Percentiles rank a stretch among this genome's conserved stretches.
These are phyloP conservation scores for Elaeis guineensis DNA, from an alignment of 176 grass and related monocot genomes.

Conservation along the genomic window DNA sequence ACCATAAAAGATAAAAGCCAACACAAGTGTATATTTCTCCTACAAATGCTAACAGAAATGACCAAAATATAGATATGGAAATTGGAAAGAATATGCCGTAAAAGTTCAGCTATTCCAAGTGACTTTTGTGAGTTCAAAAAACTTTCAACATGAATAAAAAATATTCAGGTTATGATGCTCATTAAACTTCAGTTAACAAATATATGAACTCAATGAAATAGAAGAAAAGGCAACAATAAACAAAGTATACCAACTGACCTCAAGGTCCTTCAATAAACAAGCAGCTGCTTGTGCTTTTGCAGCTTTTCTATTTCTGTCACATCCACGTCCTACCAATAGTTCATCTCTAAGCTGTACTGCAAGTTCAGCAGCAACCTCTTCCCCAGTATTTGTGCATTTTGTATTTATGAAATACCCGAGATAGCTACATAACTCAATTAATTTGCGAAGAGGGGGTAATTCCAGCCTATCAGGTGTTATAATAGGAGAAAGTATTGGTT, in stretches of 20 bases:
- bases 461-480: not conserved
- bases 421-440: constrained; percentile 6
- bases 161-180: too few relatives aligned
- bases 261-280: constrained; percentile 1
- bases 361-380: constrained; percentile 1
- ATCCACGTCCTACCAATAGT: not conserved
- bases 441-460: not conserved
- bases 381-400: not conserved
- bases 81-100: too few relatives aligned
- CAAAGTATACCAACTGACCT: not conserved
- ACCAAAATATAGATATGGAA: too few relatives aligned
- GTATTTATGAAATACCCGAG: constrained; percentile 3
- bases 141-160: too few relatives aligned
- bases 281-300: constrained; percentile 7
- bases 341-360: not conserved
- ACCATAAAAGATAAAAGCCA: not conserved
- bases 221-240: not conserved
- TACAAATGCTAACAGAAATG: too few relatives aligned
- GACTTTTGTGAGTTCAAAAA: too few relatives aligned
- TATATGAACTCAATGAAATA: too few relatives aligned
- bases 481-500: constrained; percentile 3
- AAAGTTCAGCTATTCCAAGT: too few relatives aligned
- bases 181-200: too few relatives aligned
- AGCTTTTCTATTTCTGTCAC: constrained; percentile 1
- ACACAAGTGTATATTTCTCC: too few relatives aligned